Conservation (phyloP, 2,329 filamentous ascomycete genomes). For the Colletotrichum brevisporum region DNA sequence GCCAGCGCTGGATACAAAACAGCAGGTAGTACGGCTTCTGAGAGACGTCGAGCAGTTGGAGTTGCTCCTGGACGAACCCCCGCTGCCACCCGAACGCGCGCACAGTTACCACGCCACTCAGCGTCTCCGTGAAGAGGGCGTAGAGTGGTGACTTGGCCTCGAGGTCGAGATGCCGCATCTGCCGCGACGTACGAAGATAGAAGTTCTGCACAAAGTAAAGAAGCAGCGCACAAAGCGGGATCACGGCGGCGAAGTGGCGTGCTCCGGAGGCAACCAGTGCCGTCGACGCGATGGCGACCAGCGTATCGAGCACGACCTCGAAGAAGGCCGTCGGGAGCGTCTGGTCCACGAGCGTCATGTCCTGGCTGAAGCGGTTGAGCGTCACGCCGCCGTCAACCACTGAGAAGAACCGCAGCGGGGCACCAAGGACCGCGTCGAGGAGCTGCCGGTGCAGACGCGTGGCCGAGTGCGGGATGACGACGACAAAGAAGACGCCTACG, state of each 20-base stretch:
- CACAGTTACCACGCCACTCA: constrained; percentile 63
- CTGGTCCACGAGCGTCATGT: constrained; percentile 45
- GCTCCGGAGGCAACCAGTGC: constrained; percentile 43
- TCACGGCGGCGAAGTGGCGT: constrained; percentile 48
- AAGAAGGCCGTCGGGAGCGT: constrained; percentile 42
- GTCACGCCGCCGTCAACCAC: constrained; percentile 43
- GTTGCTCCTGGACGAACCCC: constrained; percentile 58
- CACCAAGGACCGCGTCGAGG: constrained; percentile 18
- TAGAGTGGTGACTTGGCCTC: constrained; percentile 56
- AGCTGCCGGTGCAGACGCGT: constrained; percentile 18
- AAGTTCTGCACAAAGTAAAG: constrained; percentile 52
- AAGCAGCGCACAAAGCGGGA: constrained; percentile 44
- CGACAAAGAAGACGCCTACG: constrained; percentile 21
- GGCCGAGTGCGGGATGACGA: constrained; percentile 27
- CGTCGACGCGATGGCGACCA: constrained; percentile 1
- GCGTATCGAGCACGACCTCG: constrained; percentile 46
- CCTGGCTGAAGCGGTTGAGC: constrained; percentile 46
- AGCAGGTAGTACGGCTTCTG: constrained; percentile 72
- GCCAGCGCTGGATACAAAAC: constrained; percentile 70
- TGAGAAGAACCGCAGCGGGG: constrained; percentile 43
- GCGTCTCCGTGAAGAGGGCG: constrained; percentile 59
- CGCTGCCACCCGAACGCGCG: constrained; percentile 69
- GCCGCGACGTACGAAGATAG: constrained; percentile 59
- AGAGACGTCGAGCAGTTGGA: constrained; percentile 65
- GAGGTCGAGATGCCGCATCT: constrained; percentile 57